Evolutionary conservation across 495 filamentous ascomycete species (phyloP).

Genomic region (Copromyces sp.): DNA sequence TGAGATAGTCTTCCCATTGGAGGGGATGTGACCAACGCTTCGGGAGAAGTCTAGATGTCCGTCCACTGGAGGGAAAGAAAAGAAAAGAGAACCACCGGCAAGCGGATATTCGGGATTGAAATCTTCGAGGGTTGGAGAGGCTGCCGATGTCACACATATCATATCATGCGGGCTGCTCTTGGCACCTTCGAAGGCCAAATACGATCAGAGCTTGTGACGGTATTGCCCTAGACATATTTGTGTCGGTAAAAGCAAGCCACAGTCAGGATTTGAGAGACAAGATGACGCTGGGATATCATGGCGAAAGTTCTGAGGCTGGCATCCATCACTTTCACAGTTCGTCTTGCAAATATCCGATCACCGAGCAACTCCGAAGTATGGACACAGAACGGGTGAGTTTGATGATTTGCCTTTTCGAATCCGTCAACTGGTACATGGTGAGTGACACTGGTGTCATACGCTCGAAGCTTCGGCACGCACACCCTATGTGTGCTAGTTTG

Average conservation of each 20-base stretch:
- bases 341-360: neutral
- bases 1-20: neutral
- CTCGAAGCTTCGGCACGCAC: neutral
- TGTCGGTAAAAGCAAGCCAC: neutral
- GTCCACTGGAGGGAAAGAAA: neutral
- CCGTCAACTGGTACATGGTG: neutral
- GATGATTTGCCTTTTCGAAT: neutral
- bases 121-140: neutral
- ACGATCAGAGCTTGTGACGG: neutral
- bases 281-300: neutral
- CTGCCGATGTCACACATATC: neutral
- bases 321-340: neutral
- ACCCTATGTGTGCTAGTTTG: neutral
- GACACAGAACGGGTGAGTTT: neutral
- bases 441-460: neutral
- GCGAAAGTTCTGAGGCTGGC: neutral
- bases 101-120: neutral
- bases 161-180: neutral
- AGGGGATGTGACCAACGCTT: neutral
- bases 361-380: neutral
- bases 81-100: neutral
- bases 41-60: neutral
- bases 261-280: neutral
- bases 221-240: neutral
- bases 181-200: neutral